These are phyloP conservation scores for Bathelium albidoporum DNA, from an alignment of 495 filamentous ascomycete species.

Conservation along the genomic window DNA sequence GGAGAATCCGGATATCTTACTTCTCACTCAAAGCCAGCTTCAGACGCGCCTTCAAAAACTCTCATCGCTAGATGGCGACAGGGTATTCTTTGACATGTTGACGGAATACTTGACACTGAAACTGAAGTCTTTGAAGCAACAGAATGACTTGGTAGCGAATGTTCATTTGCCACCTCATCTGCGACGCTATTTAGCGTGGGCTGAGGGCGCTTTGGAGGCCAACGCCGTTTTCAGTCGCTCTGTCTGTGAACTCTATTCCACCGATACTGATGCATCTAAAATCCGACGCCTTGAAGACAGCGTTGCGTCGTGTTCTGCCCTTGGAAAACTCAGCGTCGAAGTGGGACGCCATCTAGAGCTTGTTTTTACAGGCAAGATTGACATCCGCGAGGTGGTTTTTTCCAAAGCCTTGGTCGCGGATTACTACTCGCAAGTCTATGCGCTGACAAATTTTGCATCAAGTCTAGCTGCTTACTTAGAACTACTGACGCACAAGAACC, in stretches of 20 bases:
- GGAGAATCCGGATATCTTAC: background rate
- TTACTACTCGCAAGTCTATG: slow-evolving; percentile 6
- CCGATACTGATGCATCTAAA: background rate
- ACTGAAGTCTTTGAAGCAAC: background rate
- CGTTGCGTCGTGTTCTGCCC: background rate
- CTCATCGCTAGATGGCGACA: background rate
- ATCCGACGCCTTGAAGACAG: background rate
- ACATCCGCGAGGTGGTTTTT: slow-evolving; percentile 9
- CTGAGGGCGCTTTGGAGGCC: background rate
- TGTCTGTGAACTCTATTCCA: background rate
- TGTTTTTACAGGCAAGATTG: slow-evolving; percentile 3
- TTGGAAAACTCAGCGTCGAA: background rate
- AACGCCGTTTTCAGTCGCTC: background rate
- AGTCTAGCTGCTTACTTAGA: background rate
- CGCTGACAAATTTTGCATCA: background rate
- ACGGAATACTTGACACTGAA: background rate
- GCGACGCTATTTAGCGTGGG: background rate
- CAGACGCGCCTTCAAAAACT: background rate
- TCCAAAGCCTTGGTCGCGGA: slow-evolving; percentile 8
- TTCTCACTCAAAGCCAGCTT: background rate
- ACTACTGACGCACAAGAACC: slow-evolving; percentile 11
- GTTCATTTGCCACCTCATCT: background rate
- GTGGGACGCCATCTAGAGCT: slow-evolving; percentile 7
- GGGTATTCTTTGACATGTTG: background rate
- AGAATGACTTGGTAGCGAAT: background rate